phyloP scores from a whole-genome alignment of 305 asterid genomes.

The Petunia hybrid region DNA sequence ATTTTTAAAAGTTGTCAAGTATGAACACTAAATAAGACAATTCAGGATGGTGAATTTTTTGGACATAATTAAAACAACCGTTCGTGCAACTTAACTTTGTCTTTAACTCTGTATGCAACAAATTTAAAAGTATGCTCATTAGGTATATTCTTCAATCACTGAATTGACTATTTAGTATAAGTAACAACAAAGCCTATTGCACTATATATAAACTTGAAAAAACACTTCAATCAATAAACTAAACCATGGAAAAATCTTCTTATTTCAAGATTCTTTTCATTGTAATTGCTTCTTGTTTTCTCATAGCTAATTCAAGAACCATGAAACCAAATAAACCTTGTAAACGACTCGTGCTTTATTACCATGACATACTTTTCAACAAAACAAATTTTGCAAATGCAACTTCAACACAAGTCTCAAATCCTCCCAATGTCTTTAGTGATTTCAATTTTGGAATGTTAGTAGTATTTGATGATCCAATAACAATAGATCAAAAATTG shows the following conservation, averaged over 20 bases:
- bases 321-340: slow-evolving; percentile 49
- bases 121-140: not conserved
- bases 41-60: not conserved
- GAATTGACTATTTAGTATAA: not conserved
- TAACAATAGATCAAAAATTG: slow-evolving; percentile 46
- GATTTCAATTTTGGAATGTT: slow-evolving; percentile 45
- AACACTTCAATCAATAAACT: not conserved
- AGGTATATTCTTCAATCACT: slow-evolving; percentile 14
- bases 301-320: slow-evolving; percentile 27
- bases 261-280: slow-evolving; percentile 29
- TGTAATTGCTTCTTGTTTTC: slow-evolving; percentile 20
- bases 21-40: slow-evolving; percentile 27
- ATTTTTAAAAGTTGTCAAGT: not conserved
- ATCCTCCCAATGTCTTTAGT: slow-evolving; percentile 38
- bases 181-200: not conserved
- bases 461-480: slow-evolving; percentile 59
- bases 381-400: slow-evolving; percentile 58
- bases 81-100: not conserved
- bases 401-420: slow-evolving; percentile 49
- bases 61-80: not conserved
- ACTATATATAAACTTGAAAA: slow-evolving; percentile 14
- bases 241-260: slow-evolving; percentile 27
- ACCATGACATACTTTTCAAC: slow-evolving; percentile 64
- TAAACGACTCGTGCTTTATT: slow-evolving; percentile 57
- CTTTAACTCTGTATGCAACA: not conserved